Base-by-base conservation (phyloP, 768 basidiomycete species). In the Clitopilus hobsonii region DNA sequence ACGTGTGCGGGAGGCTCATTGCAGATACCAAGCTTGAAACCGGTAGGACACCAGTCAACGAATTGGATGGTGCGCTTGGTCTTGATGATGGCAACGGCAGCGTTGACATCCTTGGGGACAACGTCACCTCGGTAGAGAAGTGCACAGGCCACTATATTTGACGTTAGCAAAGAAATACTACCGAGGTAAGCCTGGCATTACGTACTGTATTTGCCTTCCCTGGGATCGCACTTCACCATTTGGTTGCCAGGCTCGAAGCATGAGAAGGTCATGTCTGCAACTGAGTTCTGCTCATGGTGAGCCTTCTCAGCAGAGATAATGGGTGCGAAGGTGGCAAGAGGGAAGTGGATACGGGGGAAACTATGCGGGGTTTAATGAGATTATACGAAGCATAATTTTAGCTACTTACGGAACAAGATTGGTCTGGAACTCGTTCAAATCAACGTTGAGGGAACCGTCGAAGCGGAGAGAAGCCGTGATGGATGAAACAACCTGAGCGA, bases 271-370 rank as follows among this genome's bases (percentile, higher is more conserved):
- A 98, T 98, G 66, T 98, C 95, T 49, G 92, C 85, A 30, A 98
- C 96, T 5, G 94, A 92, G 78, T 98, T 98, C 73, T 94, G 91
- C 71, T 98, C 96, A 65, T 98, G 96, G 64, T 84, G 83, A 47
- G 94, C 96, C 75, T 97, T 98, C 65, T 96, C 94, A 24, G 87
- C 85, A 29, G 94, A 95, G 66, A 98, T 80, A 63, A 98, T 87
- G 29, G 96, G 96, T 1, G 96, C 93, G 69, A 91, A 98, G 59
- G 93, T 95, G 54, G 95, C 94, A 56, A 98, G 84, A 49, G 96
- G 96, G 88, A 98, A 98, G 70, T 98, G 96, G 62, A 98, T 98
- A 68, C 94, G 91, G 56, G 94, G 94, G 86, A 96, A 96, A 50
- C 91, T 94, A 58, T 28, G n/a, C n/a, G 1, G 24, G 51, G 18